Conservation (phyloP, 345 rosid species). For the Eucalyptus regnans region DNA sequence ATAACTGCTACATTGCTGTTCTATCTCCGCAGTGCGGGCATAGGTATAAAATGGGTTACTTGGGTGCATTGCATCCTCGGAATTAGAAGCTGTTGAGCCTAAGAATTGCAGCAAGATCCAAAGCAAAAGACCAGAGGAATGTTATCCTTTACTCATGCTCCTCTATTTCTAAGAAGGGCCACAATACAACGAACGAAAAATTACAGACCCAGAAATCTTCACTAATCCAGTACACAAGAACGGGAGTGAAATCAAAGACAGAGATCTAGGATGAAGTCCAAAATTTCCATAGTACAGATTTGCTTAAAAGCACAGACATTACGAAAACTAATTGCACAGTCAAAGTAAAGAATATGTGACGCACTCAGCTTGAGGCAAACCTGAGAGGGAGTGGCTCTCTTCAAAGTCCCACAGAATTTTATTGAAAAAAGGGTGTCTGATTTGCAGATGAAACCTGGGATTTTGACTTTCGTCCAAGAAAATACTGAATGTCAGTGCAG, state of each 20-base stretch:
- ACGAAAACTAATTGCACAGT: neutral
- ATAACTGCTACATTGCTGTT: neutral
- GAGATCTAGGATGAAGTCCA: too few species aligned
- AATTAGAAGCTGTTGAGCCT: neutral
- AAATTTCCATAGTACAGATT: too few species aligned
- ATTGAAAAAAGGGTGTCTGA: too few species aligned
- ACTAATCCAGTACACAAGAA: neutral
- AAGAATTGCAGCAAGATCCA: neutral
- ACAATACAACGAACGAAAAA: neutral
- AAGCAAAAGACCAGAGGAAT: neutral
- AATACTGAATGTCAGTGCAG: neutral
- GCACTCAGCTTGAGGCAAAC: neutral
- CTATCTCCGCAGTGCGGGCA: accelerated
- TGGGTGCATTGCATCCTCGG: accelerated
- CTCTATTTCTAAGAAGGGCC: neutral
- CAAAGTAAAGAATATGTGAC: neutral
- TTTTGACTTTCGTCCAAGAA: neutral
- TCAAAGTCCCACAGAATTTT: too few species aligned
- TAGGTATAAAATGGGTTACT: too few species aligned
- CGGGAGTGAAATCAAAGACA: neutral
- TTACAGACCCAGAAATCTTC: neutral
- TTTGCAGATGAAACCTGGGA: neutral
- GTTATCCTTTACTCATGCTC: neutral
- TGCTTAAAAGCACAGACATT: neutral
- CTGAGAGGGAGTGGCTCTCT: neutral